These are phyloP conservation scores for Volvox africanus DNA, from an alignment of 139 green algal species.

Conservation along the genomic window DNA sequence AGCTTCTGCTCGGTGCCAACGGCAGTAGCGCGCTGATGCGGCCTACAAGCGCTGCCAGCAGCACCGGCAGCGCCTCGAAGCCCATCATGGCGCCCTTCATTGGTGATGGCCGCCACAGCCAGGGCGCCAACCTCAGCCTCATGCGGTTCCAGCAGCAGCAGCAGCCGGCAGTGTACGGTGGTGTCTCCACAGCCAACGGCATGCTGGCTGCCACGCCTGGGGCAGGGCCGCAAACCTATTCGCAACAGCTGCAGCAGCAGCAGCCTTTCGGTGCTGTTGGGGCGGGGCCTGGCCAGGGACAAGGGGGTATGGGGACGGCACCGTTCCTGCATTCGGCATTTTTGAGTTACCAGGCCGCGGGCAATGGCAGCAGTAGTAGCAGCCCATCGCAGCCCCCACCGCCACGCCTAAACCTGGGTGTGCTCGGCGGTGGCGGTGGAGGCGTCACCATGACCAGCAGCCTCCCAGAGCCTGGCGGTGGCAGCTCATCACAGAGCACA, in stretches of 20 bases:
- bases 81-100: slow-evolving; percentile 12
- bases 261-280: not conserved
- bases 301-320: not conserved
- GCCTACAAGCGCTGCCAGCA: slow-evolving; percentile 33
- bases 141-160: slow-evolving; percentile 48
- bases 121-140: slow-evolving; percentile 48
- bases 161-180: not conserved
- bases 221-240: not conserved
- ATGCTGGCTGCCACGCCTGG: not conserved
- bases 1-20: not conserved
- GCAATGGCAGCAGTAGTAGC: not conserved
- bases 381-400: not conserved
- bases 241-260: slow-evolving; percentile 11
- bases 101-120: slow-evolving; percentile 18
- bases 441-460: not conserved
- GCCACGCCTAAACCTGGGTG: not conserved
- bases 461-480: not conserved
- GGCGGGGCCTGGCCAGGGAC: not conserved
- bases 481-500: not conserved
- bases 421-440: not conserved
- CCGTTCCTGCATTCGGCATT: slow-evolving; percentile 14
- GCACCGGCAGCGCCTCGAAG: slow-evolving; percentile 20
- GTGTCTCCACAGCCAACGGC: not conserved
- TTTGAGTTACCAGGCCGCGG: not conserved
- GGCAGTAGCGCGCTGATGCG: not conserved